Base-by-base conservation (phyloP, 148 eudicot species). In the Chenopodium quinoa region DNA sequence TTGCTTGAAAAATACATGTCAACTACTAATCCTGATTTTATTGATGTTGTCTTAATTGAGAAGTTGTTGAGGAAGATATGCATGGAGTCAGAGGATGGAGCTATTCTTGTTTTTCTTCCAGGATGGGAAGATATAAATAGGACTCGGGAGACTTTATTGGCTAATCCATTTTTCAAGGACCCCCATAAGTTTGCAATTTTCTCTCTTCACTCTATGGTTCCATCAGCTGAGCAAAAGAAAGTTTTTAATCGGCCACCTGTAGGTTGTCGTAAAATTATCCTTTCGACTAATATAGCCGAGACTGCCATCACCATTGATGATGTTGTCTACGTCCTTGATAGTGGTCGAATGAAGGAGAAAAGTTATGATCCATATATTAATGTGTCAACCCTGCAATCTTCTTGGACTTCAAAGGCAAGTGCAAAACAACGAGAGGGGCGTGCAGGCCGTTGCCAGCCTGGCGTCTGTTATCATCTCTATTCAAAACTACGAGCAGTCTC, bases 361-460 rank as follows among this genome's bases (percentile, higher is more conserved):
- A 94, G 83, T 86, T 97, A 94, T 80, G 99, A 97, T 78, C 99
- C 99, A 0, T 92, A 92, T 76, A 91, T 80, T 78, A 94, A 94
- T 84, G 97, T 94, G 7, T 91, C 94, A 63, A 97, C 98, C 73
- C 92, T 94, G 78, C 97, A 91, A 66, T 89, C 99, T 71, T 92
- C 97, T 58, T 97, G 97, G 98, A 86, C 89, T 79, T 97, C 99
- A 69, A 88, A 94, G 85, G 99, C 99, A 46, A 97, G 96, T 84
- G 97, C 96, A 70, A 97, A 91, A 90, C 99, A 97, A 83, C 88
- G 99, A 46, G 97, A 97, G 86, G 99, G 99, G n/a, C 97, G 99
- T 79, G 99, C 99, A 62, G 99, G 99, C 66, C 94, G 98, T 16
- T 97, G 98, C 87, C 99, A 92, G 78, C 92, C 98, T 48, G 99